Evolutionary conservation across 2,329 filamentous ascomycete genomes (phyloP).

Genomic region (Cryphonectria carpinicola): DNA sequence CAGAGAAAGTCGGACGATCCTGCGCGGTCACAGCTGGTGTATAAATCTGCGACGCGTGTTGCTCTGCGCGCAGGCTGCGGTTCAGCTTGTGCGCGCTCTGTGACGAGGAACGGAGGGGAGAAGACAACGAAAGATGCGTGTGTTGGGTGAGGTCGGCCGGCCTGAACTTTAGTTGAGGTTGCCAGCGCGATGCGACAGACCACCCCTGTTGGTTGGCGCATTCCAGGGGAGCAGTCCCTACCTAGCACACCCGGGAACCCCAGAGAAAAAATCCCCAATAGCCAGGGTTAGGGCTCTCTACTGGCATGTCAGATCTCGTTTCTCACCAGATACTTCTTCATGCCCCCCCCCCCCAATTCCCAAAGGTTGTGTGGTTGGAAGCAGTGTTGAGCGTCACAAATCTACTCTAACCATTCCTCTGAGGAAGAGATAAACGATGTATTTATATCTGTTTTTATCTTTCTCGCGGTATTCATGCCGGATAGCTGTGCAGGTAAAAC

Average conservation of each 20-base stretch:
- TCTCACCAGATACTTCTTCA: background rate
- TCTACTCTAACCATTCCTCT: background rate
- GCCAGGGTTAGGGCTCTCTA: background rate
- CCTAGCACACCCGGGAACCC: too few relatives aligned
- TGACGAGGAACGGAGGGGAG: background rate
- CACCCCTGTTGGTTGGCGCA: background rate
- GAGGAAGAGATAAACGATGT: background rate
- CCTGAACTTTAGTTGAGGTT: conserved; percentile 4
- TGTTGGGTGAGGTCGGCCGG: conserved; percentile 6
- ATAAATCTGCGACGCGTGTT: background rate
- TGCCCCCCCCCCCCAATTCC: background rate
- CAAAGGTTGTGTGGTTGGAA: too few relatives aligned
- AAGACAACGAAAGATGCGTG: background rate
- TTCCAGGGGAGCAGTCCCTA: background rate
- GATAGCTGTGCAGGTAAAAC: background rate
- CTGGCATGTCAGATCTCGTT: background rate
- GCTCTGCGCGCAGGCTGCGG: background rate
- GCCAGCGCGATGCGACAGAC: conserved; percentile 3
- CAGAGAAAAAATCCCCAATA: background rate
- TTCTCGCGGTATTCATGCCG: background rate
- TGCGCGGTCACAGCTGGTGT: background rate
- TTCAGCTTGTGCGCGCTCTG: background rate
- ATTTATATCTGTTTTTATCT: background rate
- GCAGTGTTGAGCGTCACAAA: background rate
- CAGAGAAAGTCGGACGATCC: background rate